These are phyloP conservation scores for Solanum hybrid DNA, from an alignment of 305 asterid genomes.

Conservation along the genomic window DNA sequence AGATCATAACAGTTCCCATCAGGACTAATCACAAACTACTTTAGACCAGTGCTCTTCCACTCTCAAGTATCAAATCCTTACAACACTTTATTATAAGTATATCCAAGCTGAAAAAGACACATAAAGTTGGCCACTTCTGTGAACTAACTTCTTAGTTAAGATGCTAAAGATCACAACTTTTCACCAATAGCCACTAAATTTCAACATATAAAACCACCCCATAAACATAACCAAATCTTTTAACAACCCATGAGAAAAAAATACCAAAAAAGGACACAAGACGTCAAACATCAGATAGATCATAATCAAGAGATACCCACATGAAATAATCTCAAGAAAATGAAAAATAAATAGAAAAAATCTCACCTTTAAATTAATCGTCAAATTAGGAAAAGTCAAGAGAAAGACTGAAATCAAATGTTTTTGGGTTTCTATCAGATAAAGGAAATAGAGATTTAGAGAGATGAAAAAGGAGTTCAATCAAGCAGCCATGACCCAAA, in stretches of 20 bases:
- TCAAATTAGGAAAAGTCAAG: not conserved
- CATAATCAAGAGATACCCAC: constrained; percentile 1
- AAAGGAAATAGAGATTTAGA: not conserved
- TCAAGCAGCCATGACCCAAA: constrained; percentile 24
- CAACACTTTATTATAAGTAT: not conserved
- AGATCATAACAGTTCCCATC: not conserved
- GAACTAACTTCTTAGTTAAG: not conserved
- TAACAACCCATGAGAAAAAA: not conserved
- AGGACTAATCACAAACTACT: not conserved
- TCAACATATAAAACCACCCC: not conserved
- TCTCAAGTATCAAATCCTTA: not conserved
- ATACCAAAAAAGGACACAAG: not conserved
- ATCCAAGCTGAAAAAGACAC: not conserved
- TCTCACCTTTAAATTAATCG: constrained; percentile 16
- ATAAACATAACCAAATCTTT: not conserved
- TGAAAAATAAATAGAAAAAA: not conserved
- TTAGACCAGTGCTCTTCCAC: not conserved
- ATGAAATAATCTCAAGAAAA: not conserved
- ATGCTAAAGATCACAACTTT: constrained; percentile 3
- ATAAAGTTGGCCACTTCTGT: not conserved
- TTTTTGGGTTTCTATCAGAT: not conserved
- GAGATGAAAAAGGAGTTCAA: constrained; percentile 7
- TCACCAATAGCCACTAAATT: not conserved
- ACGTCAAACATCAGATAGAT: constrained; percentile 2
- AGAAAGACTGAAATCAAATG: not conserved